Evolutionary conservation across 1,284 basidiomycete species (phyloP).

Genomic region (Schizophyllum commune): DNA sequence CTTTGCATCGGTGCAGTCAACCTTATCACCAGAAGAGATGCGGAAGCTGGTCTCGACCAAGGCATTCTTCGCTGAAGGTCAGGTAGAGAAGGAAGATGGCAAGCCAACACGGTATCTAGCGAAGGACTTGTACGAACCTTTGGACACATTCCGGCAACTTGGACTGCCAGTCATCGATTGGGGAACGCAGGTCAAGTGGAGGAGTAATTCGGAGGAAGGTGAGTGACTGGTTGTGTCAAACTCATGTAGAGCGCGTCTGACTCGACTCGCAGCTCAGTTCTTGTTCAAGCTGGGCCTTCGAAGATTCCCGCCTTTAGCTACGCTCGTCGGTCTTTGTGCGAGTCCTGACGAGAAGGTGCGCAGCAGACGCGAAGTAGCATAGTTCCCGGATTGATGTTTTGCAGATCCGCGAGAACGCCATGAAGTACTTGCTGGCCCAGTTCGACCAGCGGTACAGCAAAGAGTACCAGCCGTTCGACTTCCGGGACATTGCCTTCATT

Average conservation of each 20-base stretch:
- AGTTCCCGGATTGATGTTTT: too few species aligned
- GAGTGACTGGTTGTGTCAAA: constrained; percentile 7
- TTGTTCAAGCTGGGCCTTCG: constrained; percentile 75
- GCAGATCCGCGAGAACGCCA: constrained; percentile 44
- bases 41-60: constrained; percentile 67
- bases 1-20: constrained; percentile 40
- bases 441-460: constrained; percentile 47
- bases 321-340: constrained; percentile 63
- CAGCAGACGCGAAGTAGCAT: too few species aligned
- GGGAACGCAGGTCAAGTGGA: constrained; percentile 76
- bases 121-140: constrained; percentile 79
- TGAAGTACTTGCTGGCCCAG: constrained; percentile 78
- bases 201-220: constrained; percentile 80
- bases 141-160: constrained; percentile 65
- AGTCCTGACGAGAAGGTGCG: constrained; percentile 36
- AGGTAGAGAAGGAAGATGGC: constrained; percentile 17
- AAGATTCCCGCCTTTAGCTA: constrained; percentile 63
- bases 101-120: constrained; percentile 52
- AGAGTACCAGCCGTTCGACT: constrained; percentile 52
- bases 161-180: constrained; percentile 84
- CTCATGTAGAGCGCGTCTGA: too few species aligned
- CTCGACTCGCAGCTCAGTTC: constrained; percentile 59
- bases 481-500: constrained; percentile 65
- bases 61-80: constrained; percentile 69
- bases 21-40: background rate